Conservation (phyloP, 2,329 filamentous ascomycete species). For the Stachybotrys echinatus region DNA sequence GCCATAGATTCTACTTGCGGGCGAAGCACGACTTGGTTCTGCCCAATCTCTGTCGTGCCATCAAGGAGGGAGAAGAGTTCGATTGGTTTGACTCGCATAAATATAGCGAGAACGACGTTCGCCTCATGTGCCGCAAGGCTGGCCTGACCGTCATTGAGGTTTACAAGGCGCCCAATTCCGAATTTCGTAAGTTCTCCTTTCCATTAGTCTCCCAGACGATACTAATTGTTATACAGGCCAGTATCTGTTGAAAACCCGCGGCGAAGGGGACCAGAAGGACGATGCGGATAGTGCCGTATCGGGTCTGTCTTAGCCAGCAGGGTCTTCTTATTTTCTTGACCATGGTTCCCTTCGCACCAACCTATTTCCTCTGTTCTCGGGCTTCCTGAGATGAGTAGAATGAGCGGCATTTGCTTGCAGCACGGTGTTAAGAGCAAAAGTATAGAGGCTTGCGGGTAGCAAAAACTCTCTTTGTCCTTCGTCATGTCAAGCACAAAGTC, state of each 20-base stretch:
- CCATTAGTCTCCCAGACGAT: conserved; percentile 6
- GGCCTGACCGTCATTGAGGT: conserved; percentile 28
- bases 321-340: not conserved
- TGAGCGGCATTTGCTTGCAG: too few relatives aligned
- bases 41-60: conserved; percentile 13
- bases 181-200: conserved; percentile 27
- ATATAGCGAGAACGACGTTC: conserved; percentile 28
- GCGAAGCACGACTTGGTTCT: conserved; percentile 27
- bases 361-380: too few relatives aligned
- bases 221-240: conserved; percentile 24
- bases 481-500: conserved; percentile 32
- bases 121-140: conserved; percentile 32
- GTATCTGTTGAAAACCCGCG: conserved; percentile 28
- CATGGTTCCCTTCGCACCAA: not conserved
- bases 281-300: conserved; percentile 33
- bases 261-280: conserved; percentile 20
- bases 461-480: not conserved
- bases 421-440: not conserved
- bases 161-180: conserved; percentile 30
- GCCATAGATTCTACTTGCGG: conserved; percentile 33
- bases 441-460: not conserved
- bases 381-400: too few relatives aligned
- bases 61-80: conserved; percentile 27
- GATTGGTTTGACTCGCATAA: conserved; percentile 41
- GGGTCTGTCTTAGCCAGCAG: conserved; percentile 18